Percentiles rank a stretch among this genome's conserved stretches.
phyloP scores from a whole-genome alignment of 306 rosid species.

The Ammopiptanthus mongolicus region DNA sequence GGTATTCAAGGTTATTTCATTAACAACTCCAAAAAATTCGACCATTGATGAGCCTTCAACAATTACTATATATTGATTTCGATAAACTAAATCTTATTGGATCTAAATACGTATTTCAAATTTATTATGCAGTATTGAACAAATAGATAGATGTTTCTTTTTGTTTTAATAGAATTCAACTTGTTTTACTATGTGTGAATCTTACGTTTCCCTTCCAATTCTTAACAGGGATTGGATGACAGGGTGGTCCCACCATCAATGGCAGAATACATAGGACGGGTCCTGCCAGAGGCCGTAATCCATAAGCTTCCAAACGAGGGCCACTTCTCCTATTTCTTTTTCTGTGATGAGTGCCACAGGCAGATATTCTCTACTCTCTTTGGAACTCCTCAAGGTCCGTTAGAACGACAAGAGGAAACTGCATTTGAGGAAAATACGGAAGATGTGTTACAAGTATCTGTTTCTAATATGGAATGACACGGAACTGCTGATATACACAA shows the following conservation, averaged over 20 bases:
- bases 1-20: not conserved
- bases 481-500: slow-evolving; percentile 4
- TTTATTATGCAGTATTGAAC: not conserved
- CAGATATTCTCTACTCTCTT: slow-evolving; percentile 65
- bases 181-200: not conserved
- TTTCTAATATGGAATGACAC: slow-evolving; percentile 31
- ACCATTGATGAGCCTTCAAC: not conserved
- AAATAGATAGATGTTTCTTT: not conserved
- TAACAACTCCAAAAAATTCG: not conserved
- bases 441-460: slow-evolving; percentile 21
- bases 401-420: slow-evolving; percentile 33
- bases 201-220: slow-evolving; percentile 13
- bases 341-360: slow-evolving; percentile 80
- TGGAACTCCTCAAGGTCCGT: slow-evolving; percentile 73
- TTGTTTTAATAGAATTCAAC: not conserved
- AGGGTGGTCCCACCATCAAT: slow-evolving; percentile 70
- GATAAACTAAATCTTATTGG: not conserved
- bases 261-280: slow-evolving; percentile 58
- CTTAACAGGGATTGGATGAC: slow-evolving; percentile 84
- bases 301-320: slow-evolving; percentile 90
- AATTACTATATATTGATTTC: not conserved
- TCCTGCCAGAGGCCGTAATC: slow-evolving; percentile 64
- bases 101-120: not conserved
- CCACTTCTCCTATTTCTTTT: slow-evolving; percentile 77
- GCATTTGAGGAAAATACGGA: slow-evolving; percentile 31